Conservation (phyloP, 345 rosid species). For the Carallia brachiata region DNA sequence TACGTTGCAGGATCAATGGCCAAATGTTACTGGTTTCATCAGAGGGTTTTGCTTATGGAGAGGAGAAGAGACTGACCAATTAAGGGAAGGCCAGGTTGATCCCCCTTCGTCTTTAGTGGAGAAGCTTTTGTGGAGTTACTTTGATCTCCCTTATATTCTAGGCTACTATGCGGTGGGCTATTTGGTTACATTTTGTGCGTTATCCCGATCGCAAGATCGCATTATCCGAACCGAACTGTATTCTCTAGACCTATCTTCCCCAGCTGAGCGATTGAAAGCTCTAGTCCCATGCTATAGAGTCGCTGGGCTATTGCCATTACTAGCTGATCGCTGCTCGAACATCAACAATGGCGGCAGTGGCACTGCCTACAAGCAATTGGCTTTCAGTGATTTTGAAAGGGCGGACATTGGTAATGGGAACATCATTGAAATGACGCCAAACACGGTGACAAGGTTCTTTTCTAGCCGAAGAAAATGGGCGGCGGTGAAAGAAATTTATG, state of each 20-base stretch:
- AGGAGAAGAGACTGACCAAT: slow-evolving; percentile 75
- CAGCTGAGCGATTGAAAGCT: slow-evolving; percentile 61
- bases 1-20: slow-evolving; percentile 79
- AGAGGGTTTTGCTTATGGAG: slow-evolving; percentile 85
- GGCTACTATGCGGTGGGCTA: slow-evolving; percentile 85
- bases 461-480: slow-evolving; percentile 62
- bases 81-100: slow-evolving; percentile 57
- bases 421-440: slow-evolving; percentile 68
- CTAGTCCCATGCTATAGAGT: slow-evolving; percentile 83
- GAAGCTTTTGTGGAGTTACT: slow-evolving; percentile 82
- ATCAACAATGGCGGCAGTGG: slow-evolving; percentile 21
- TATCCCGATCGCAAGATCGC: slow-evolving; percentile 64
- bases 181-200: slow-evolving; percentile 72
- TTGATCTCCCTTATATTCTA: slow-evolving; percentile 78
- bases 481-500: slow-evolving; percentile 73
- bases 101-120: slow-evolving; percentile 66
- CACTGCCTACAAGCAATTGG: slow-evolving; percentile 29
- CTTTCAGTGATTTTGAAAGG: slow-evolving; percentile 79
- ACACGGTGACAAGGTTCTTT: slow-evolving; percentile 55
- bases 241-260: slow-evolving; percentile 62
- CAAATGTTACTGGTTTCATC: slow-evolving; percentile 76
- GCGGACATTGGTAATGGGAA: slow-evolving; percentile 42
- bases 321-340: slow-evolving; percentile 63
- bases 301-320: slow-evolving; percentile 65
- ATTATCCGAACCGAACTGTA: slow-evolving; percentile 67